Percentiles rank a stretch among this genome's conserved stretches.
These are phyloP conservation scores for Sonneratia caseolaris DNA, from an alignment of 345 rosid genomes.

Conservation along the genomic window DNA sequence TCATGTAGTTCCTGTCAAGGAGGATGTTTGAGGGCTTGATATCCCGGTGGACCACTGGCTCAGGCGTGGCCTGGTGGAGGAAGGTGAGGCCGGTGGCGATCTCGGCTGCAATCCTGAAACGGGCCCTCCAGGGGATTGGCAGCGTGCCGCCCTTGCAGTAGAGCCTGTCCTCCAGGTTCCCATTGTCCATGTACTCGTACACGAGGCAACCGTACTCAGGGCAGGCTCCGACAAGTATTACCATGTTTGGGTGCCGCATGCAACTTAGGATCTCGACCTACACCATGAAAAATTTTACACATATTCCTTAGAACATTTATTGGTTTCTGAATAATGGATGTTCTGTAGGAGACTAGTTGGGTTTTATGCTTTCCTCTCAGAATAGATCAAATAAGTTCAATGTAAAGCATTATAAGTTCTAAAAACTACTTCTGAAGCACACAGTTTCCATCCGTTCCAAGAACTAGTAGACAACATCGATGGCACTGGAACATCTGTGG, in stretches of 20 bases:
- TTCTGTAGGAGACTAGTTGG: no score
- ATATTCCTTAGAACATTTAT: no score
- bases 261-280: conserved; percentile 69
- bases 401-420: no score
- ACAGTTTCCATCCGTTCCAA: no score
- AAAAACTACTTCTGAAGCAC: no score
- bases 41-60: conserved; percentile 79
- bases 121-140: conserved; percentile 50
- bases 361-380: no score
- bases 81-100: conserved; percentile 66
- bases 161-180: conserved; percentile 85
- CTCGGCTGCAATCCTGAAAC: conserved; percentile 69
- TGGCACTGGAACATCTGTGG: background rate
- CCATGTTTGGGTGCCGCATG: conserved; percentile 86
- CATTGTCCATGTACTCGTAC: conserved; percentile 80
- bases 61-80: conserved; percentile 81
- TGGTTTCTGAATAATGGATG: no score
- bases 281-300: background rate
- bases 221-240: conserved; percentile 80
- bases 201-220: conserved; percentile 78
- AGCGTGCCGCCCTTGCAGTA: conserved; percentile 51
- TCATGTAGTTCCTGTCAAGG: conserved; percentile 36
- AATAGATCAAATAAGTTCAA: no score
- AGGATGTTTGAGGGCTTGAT: conserved; percentile 90
- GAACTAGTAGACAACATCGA: no score